Evolutionary conservation across 805 yeast species (phyloP), one percentile per base, ranked within the genome.

Genomic region (Saturnispora serradocipensis): DNA sequence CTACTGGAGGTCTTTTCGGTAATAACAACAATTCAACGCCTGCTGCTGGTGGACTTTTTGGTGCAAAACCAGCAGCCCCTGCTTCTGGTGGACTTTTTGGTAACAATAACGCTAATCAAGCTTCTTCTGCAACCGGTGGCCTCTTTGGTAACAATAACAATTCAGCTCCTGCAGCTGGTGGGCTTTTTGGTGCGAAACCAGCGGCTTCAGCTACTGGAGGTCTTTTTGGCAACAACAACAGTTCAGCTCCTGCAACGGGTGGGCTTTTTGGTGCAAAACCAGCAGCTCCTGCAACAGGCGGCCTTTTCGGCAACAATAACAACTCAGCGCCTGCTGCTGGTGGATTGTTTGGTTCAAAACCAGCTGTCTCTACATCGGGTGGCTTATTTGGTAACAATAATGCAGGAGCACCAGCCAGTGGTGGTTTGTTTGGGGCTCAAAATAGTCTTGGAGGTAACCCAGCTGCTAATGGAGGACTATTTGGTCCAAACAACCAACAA

Each of bases 371-470:
- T 27, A 52, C 49, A 5, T 57, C 64, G 38, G 74, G 73, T 51
- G 73, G 71, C 27, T 55, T 72, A 48, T 73, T 70, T 60, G 71
- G 73, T 28, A 64, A 57, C 56, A 58, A 61, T 16, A 51, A 64
- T 28, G 54, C 56, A 9, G 28, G 32, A 28, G 45, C 52, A 8
- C 25, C 39, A 20, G 43, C 53, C 48, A 45, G 45, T 43, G 53
- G 56, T 20, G 51, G 54, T 10, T 51, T 60, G 25, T 60, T 60
- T 53, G 73, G 70, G 59, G 70, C 72, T n/a, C 65, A 59, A 56
- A 58, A 66, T 54, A 43, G 52, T 15, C 50, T 47, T 8, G 50
- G 46, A 35, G 49, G 48, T 25, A 32, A 52, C 10, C n/a, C 61
- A 9, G 56, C 63, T 18, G 20, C 42, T 5, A 18, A 20, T 45